Percentiles rank a stretch among this genome's conserved stretches.
These are phyloP conservation scores for Chalaropsis thielavioides DNA, from an alignment of 2,329 filamentous ascomycete genomes.

Conservation along the genomic window DNA sequence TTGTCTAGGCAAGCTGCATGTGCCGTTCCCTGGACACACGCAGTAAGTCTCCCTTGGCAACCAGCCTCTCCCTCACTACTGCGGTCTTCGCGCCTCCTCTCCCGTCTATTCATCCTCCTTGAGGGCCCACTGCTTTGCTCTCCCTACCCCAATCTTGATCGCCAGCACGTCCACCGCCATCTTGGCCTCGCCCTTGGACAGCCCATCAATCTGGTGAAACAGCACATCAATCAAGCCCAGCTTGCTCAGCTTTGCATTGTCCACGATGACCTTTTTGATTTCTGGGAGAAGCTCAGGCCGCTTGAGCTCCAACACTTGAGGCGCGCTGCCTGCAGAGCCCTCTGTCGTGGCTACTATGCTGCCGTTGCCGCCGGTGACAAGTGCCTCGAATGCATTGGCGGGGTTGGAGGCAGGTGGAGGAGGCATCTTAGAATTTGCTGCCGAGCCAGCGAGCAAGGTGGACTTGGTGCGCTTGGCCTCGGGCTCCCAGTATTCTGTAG, in stretches of 20 bases:
- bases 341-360: conserved; percentile 16
- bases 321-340: conserved; percentile 21
- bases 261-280: conserved; percentile 30
- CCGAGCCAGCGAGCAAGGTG: neutral
- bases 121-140: conserved; percentile 28
- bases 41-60: neutral
- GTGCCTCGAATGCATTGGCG: conserved; percentile 27
- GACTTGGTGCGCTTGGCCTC: conserved; percentile 24
- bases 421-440: conserved; percentile 17
- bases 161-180: conserved; percentile 30
- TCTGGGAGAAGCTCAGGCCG: conserved; percentile 27
- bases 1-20: neutral
- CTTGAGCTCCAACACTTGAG: conserved; percentile 24
- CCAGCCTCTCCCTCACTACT: neutral
- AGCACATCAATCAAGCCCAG: conserved; percentile 30
- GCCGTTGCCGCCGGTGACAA: conserved; percentile 16
- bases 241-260: conserved; percentile 29
- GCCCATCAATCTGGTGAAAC: conserved; percentile 27
- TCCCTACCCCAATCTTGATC: conserved; percentile 28
- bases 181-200: conserved; percentile 30
- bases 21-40: too few relatives aligned
- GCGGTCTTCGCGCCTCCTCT: neutral
- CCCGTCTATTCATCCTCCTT: conserved; percentile 4
- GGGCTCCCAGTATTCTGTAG: conserved; percentile 60
- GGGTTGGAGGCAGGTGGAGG: conserved; percentile 24